A percentile compares a stretch with the other conserved stretches of the same genome.
Evolutionary conservation across 257 asterid genomes (phyloP).

Genomic region (Nicotiana attenuata): DNA sequence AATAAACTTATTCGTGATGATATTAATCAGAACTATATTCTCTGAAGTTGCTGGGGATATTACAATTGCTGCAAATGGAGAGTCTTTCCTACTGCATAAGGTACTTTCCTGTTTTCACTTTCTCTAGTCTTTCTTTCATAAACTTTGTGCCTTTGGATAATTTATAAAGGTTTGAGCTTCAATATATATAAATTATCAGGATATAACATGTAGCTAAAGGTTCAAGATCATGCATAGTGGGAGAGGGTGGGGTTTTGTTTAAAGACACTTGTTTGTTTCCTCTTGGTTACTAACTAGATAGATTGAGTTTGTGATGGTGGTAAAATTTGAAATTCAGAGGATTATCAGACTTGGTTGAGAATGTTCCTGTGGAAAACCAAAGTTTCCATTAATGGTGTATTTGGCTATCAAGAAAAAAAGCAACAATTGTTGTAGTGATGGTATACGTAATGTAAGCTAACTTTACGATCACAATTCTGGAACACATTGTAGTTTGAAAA

Average conservation of each 20-base stretch:
- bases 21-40: conserved; percentile 36
- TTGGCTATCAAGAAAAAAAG: background rate
- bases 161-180: background rate
- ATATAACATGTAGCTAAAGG: background rate
- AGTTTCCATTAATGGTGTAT: background rate
- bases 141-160: background rate
- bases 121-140: background rate
- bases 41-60: conserved; percentile 69
- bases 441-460: background rate
- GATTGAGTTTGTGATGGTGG: background rate
- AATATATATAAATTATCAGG: background rate
- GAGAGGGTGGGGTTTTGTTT: background rate
- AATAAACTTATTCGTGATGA: background rate
- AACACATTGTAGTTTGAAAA: background rate
- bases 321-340: background rate
- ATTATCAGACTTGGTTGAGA: background rate
- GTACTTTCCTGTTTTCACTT: conserved; percentile 20
- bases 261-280: background rate
- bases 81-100: conserved; percentile 57
- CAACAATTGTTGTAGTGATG: background rate
- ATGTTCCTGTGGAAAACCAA: background rate
- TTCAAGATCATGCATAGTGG: background rate
- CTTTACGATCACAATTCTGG: background rate
- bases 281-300: background rate
- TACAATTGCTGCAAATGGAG: conserved; percentile 43